phyloP scores from a whole-genome alignment of 495 filamentous ascomycete genomes.

The Xylaria venustula region DNA sequence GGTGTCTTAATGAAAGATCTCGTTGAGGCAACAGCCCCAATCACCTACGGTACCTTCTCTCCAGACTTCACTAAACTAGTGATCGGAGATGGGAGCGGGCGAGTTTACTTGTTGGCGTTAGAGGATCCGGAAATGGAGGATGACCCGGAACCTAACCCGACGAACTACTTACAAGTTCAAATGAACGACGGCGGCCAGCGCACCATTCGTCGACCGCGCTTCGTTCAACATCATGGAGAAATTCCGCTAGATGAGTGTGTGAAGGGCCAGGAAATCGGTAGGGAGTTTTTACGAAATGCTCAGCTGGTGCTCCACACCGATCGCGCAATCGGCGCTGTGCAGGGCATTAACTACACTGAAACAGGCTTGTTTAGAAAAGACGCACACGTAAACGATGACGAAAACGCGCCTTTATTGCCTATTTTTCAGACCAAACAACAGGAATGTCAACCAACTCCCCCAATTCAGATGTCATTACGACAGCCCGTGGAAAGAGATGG shows the following conservation, averaged over 20 bases:
- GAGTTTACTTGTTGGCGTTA: conserved; percentile 59
- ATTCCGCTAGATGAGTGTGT: conserved; percentile 30
- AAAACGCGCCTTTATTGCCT: conserved; percentile 31
- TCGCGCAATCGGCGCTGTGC: conserved; percentile 41
- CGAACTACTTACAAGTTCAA: conserved; percentile 21
- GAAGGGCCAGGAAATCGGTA: conserved; percentile 16
- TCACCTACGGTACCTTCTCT: conserved; percentile 70
- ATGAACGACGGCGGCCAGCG: conserved; percentile 17
- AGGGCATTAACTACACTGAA: conserved; percentile 44
- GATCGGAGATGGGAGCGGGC: conserved; percentile 73
- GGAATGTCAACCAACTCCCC: neutral
- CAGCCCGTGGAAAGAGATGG: neutral
- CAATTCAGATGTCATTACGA: neutral
- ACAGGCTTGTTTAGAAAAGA: conserved; percentile 37
- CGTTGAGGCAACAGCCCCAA: conserved; percentile 45
- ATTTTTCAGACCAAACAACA: conserved; percentile 17
- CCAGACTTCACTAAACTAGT: conserved; percentile 69
- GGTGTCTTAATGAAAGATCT: conserved; percentile 64
- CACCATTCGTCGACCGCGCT: conserved; percentile 36
- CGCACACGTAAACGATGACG: conserved; percentile 38
- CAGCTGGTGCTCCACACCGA: conserved; percentile 33
- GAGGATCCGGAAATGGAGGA: conserved; percentile 44
- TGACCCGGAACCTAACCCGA: conserved; percentile 18
- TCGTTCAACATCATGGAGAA: conserved; percentile 45
- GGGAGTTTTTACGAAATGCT: conserved; percentile 25